Base-by-base conservation (phyloP, 2,329 filamentous ascomycete species). In the Pestalotiopsis sp. region DNA sequence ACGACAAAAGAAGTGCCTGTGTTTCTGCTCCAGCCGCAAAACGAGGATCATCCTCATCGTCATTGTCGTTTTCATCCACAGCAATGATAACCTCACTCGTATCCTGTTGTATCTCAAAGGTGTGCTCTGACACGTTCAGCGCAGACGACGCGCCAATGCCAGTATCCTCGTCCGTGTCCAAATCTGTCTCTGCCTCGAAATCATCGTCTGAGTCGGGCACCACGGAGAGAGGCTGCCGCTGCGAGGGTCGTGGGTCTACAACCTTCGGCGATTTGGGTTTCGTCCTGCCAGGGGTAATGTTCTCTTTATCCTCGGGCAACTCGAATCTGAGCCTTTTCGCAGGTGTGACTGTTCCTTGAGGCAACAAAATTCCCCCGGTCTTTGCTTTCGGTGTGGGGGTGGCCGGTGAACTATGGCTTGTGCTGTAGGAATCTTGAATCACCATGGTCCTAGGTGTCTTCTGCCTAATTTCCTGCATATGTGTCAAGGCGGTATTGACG, bases 251-350 rank as follows among this genome's bases (percentile, higher is more conserved):
- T 17, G 64, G 70, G 13, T 62, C 52, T 3, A 70, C 67, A 11
- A 70, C 69, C 62, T 77, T 79, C n/a, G 76, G 75, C 4, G 72
- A 69, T 57, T 78, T 78, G 5, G 77, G 77, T 56, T 75, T 74
- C 25, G 72, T 77, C 52, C 76, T 74, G 39, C 75, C 76, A 13
- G 77, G 77, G 1, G 77, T 79, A 58, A 78, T 74, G 60, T 79
- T 79, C 68, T 79, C 77, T 65, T 79, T 79, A 41, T 79, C 71
- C 5, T 77, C 77, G 3, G 75, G 76, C 7, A 78, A 20, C 13
- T 75, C 69, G 45, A 78, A 78, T 23, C 74, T 73, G 59, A 75
- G 23, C 62, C 68, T 73, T 68, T 77, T 78, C 1, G 64, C 70
- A 0, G 76, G 74, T 5, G 73, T 75, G 2, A 66, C 71, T 1